These are phyloP conservation scores for Tylopilus cervinicoccineus DNA, from an alignment of 768 basidiomycete genomes.

Conservation along the genomic window DNA sequence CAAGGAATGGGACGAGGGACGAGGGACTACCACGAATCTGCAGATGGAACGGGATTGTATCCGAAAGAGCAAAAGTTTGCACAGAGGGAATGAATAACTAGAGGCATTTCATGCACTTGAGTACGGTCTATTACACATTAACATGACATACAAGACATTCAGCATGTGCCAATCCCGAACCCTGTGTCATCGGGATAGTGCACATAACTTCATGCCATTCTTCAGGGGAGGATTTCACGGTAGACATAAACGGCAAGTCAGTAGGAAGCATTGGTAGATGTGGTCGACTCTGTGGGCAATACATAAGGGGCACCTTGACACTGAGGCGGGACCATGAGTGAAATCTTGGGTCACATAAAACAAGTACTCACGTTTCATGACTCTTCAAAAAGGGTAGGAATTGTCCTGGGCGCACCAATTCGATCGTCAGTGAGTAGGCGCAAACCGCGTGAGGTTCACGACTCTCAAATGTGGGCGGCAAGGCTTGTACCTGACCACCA, in stretches of 20 bases:
- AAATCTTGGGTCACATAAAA: not conserved
- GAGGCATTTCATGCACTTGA: constrained; percentile 1
- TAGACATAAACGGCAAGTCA: constrained; percentile 48
- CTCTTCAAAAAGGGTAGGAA: constrained; percentile 44
- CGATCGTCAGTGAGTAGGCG: constrained; percentile 45
- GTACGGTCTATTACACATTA: not conserved
- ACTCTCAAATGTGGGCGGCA: constrained; percentile 48
- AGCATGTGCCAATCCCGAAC: constrained; percentile 36
- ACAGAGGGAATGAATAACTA: constrained; percentile 60
- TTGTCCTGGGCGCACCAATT: constrained; percentile 35
- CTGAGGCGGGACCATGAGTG: constrained; percentile 27
- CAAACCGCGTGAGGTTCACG: constrained; percentile 30
- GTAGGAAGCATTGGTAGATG: constrained; percentile 46
- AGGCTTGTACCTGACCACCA: constrained; percentile 25
- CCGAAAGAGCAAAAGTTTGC: constrained; percentile 49
- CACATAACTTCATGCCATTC: constrained; percentile 58
- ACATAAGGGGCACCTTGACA: constrained; percentile 46
- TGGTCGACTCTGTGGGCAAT: constrained; percentile 53
- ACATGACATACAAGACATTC: constrained; percentile 46
- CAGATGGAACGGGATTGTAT: constrained; percentile 62
- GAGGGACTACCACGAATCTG: constrained; percentile 49
- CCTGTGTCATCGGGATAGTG: constrained; percentile 36
- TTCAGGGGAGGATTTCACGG: constrained; percentile 59
- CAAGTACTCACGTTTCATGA: constrained; percentile 40
- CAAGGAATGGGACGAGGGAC: constrained; percentile 46